phyloP scores from a whole-genome alignment of 2,329 filamentous ascomycete species.

The Diaporthe destruens region DNA sequence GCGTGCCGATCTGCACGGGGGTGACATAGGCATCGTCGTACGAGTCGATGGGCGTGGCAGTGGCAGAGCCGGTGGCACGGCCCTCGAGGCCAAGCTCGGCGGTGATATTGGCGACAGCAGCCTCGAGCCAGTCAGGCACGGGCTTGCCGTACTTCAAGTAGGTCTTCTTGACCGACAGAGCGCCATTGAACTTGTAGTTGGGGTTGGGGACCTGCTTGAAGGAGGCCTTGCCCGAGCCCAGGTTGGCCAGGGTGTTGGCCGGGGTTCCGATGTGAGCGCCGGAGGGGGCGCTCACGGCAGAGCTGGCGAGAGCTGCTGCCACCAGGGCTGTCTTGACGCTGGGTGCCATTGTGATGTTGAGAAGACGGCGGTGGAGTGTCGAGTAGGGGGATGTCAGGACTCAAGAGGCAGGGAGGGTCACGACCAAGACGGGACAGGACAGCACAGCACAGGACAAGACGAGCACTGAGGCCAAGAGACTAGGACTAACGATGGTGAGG shows the following conservation, averaged over 20 bases:
- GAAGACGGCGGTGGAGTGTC: not conserved
- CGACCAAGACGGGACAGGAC: slow-evolving; percentile 27
- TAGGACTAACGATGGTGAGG: slow-evolving; percentile 27
- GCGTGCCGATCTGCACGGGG: slow-evolving; percentile 54
- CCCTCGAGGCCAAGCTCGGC: slow-evolving; percentile 21
- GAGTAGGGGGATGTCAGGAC: not conserved
- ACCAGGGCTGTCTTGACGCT: slow-evolving; percentile 31
- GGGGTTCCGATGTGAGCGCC: slow-evolving; percentile 31
- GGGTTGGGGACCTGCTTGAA: slow-evolving; percentile 43
- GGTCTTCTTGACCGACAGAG: slow-evolving; percentile 43
- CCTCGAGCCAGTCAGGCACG: slow-evolving; percentile 40
- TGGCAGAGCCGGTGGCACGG: slow-evolving; percentile 41
- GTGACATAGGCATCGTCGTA: slow-evolving; percentile 51
- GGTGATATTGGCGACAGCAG: slow-evolving; percentile 37
- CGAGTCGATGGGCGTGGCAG: slow-evolving; percentile 39
- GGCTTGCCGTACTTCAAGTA: slow-evolving; percentile 43
- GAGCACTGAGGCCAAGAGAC: slow-evolving; percentile 31
- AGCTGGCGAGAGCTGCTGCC: slow-evolving; percentile 35
- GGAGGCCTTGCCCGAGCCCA: slow-evolving; percentile 34
- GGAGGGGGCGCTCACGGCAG: slow-evolving; percentile 29
- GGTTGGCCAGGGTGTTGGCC: slow-evolving; percentile 9
- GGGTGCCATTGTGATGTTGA: slow-evolving; percentile 26
- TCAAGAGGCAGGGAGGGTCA: slow-evolving; percentile 20
- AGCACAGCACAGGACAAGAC: slow-evolving; percentile 14
- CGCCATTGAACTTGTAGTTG: slow-evolving; percentile 40